These are phyloP conservation scores for Septoria linicola DNA, from an alignment of 2,329 filamentous ascomycete genomes.

Conservation along the genomic window DNA sequence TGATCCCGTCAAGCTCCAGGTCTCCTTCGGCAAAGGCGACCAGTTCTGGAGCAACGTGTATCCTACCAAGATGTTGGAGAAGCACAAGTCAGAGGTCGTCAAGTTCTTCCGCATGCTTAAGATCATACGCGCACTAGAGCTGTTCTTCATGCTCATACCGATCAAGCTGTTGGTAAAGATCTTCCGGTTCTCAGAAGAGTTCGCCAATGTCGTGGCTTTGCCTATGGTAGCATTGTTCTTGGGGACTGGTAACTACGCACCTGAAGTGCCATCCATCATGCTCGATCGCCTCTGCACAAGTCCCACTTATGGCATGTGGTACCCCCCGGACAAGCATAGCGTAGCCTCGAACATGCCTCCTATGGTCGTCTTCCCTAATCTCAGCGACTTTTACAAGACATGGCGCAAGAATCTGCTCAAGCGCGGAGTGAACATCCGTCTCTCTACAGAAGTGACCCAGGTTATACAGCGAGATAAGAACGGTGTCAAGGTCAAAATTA, in stretches of 20 bases:
- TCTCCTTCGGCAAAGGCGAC: constrained; percentile 63
- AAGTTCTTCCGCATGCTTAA: constrained; percentile 56
- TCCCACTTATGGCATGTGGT: constrained; percentile 61
- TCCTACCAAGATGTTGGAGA: constrained; percentile 57
- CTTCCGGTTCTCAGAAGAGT: constrained; percentile 68
- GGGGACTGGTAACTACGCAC: constrained; percentile 72
- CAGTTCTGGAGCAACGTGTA: constrained; percentile 67
- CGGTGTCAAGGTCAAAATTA: constrained; percentile 52
- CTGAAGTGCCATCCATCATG: constrained; percentile 68
- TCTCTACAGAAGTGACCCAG: constrained; percentile 56
- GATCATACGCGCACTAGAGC: constrained; percentile 59
- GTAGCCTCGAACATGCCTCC: constrained; percentile 53
- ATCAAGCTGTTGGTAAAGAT: constrained; percentile 65
- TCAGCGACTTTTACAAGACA: constrained; percentile 60
- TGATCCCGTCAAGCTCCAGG: constrained; percentile 59
- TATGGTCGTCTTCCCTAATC: constrained; percentile 63
- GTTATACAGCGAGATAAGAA: constrained; percentile 53
- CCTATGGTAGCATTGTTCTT: constrained; percentile 72
- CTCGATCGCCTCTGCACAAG: constrained; percentile 54
- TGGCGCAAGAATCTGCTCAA: constrained; percentile 57
- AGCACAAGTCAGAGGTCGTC: constrained; percentile 56
- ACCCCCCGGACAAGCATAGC: constrained; percentile 50
- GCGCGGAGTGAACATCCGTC: constrained; percentile 57
- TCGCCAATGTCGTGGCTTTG: constrained; percentile 68
- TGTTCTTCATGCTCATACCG: constrained; percentile 59